These are phyloP conservation scores for Emericellopsis terricola DNA, from an alignment of 495 filamentous ascomycete genomes.

Conservation along the genomic window DNA sequence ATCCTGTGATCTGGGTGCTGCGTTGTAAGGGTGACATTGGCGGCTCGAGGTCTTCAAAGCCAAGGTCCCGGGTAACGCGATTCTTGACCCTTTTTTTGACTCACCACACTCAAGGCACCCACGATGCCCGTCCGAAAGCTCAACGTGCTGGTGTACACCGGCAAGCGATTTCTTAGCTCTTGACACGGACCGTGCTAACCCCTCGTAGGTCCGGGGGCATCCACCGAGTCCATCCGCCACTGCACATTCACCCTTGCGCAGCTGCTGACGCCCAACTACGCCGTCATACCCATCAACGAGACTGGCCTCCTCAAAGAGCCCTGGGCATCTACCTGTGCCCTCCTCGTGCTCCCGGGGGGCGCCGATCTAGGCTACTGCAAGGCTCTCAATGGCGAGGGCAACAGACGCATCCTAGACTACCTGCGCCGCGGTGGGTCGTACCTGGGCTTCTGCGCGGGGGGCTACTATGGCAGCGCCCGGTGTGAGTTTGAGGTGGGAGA, in stretches of 20 bases:
- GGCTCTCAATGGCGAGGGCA: constrained; percentile 73
- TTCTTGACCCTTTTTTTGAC: no score
- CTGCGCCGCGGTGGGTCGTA: constrained; percentile 74
- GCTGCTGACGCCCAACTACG: constrained; percentile 83
- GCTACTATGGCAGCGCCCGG: constrained; percentile 64
- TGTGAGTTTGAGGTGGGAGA: constrained; percentile 91
- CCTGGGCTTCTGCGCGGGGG: constrained; percentile 86
- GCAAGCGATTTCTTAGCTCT: constrained; percentile 20
- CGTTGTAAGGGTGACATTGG: no score
- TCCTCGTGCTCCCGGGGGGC: constrained; percentile 88
- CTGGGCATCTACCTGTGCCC: constrained; percentile 71
- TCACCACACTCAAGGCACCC: no score
- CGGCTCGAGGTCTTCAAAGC: no score
- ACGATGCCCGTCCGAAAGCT: constrained; percentile 45
- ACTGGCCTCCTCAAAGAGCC: constrained; percentile 76
- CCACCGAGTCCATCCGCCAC: constrained; percentile 75
- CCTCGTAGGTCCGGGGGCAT: constrained; percentile 60
- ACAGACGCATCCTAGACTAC: constrained; percentile 64
- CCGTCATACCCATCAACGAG: constrained; percentile 69
- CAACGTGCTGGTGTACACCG: constrained; percentile 79
- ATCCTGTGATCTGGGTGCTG: no score
- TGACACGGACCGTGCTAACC: neutral
- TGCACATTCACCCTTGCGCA: constrained; percentile 75
- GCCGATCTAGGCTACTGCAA: constrained; percentile 86
- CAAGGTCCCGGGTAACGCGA: no score